These are phyloP conservation scores for Anthoceros angustus DNA, from an alignment of 225 moss, liverwort and hornwort species.

Conservation along the genomic window DNA sequence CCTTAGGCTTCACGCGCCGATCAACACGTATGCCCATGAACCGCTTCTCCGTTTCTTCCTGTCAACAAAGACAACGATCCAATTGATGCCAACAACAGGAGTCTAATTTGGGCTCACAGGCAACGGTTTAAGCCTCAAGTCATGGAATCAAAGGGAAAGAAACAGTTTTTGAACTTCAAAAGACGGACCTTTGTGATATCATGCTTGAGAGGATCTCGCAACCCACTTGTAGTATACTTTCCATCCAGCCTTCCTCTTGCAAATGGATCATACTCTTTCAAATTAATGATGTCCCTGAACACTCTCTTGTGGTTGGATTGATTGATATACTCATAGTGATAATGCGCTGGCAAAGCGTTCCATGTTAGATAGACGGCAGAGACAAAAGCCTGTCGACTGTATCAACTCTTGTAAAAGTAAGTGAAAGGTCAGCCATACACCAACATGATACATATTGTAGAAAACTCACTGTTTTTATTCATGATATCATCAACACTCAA, in stretches of 20 bases:
- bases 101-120: neutral
- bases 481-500: conserved; percentile 29
- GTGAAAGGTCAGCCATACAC: neutral
- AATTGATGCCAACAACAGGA: neutral
- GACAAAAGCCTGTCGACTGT: neutral
- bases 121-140: too few relatives aligned
- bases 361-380: neutral
- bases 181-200: conserved; percentile 33
- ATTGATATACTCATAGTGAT: conserved; percentile 43
- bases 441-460: neutral
- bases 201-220: conserved; percentile 38
- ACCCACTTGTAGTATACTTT: conserved; percentile 22
- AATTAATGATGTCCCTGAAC: conserved; percentile 27
- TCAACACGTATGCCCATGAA: conserved; percentile 29
- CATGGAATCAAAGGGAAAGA: too few relatives aligned
- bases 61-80: neutral
- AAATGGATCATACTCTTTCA: conserved; percentile 30
- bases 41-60: conserved; percentile 40
- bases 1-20: conserved; percentile 27
- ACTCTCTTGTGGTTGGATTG: conserved; percentile 18
- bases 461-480: conserved; percentile 29
- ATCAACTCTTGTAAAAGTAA: neutral
- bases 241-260: conserved; percentile 28
- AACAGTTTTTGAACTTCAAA: neutral
- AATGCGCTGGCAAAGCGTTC: conserved; percentile 15